Evolutionary conservation across 495 filamentous ascomycete species (phyloP).

Genomic region (Tetracladium setigerum): DNA sequence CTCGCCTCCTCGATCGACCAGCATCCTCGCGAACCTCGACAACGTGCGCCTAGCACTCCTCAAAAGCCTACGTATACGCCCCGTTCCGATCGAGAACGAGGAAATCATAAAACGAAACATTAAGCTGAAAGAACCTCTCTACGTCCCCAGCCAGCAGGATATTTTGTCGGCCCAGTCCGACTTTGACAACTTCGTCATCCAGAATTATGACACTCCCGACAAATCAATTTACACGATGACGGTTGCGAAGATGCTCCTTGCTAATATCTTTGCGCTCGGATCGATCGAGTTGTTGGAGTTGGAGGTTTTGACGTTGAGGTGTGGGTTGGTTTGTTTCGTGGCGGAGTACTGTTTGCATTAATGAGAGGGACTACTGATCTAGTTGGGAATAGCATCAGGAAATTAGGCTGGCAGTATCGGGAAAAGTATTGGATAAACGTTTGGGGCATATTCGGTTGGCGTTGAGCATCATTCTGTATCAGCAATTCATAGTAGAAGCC

Average conservation of each 20-base stretch:
- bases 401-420: too few relatives aligned
- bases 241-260: constrained; percentile 16
- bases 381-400: too few relatives aligned
- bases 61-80: not conserved
- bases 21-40: not conserved
- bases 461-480: too few relatives aligned
- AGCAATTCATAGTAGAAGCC: too few relatives aligned
- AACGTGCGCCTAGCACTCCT: not conserved
- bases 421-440: too few relatives aligned
- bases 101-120: not conserved
- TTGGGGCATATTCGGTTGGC: too few relatives aligned
- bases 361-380: too few relatives aligned
- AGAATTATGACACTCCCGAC: not conserved
- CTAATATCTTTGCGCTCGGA: constrained; percentile 20
- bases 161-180: not conserved
- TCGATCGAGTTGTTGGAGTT: constrained; percentile 15
- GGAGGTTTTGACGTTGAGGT: constrained; percentile 4
- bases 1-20: not conserved
- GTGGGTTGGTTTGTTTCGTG: constrained; percentile 11
- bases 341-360: not conserved
- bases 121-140: not conserved
- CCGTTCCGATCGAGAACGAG: not conserved
- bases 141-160: not conserved
- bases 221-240: constrained; percentile 13
- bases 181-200: constrained; percentile 3